phyloP scores from a whole-genome alignment of 1,139 yeast genomes.

The Fermentozyma sake region DNA sequence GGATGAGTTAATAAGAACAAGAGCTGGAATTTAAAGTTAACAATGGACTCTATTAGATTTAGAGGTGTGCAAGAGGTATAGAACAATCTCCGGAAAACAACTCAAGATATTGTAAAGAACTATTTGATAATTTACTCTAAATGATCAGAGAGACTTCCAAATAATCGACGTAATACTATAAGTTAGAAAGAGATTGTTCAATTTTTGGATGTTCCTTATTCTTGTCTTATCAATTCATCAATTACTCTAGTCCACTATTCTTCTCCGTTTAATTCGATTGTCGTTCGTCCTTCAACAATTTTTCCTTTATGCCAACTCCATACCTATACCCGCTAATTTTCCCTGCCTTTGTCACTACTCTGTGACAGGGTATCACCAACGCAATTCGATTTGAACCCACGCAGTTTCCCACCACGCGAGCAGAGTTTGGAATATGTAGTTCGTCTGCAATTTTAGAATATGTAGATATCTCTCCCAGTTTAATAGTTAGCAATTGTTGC shows the following conservation, averaged over 20 bases:
- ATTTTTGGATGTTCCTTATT: too few species aligned
- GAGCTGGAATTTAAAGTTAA: constrained; percentile 2
- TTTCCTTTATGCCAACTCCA: constrained; percentile 16
- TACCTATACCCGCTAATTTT: constrained; percentile 20
- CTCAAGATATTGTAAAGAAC: too few species aligned
- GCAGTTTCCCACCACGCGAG: constrained; percentile 20
- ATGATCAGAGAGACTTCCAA: too few species aligned
- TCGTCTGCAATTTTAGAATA: constrained; percentile 15
- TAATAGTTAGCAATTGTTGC: constrained; percentile 13
- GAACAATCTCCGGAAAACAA: too few species aligned
- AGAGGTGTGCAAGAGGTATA: too few species aligned
- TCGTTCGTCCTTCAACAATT: constrained; percentile 9
- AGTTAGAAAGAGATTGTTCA: constrained; percentile 1
- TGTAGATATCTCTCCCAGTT: constrained; percentile 12
- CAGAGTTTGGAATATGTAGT: constrained; percentile 13
- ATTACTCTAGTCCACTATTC: too few species aligned
- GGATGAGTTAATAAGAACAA: too few species aligned
- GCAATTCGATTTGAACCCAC: constrained; percentile 23
- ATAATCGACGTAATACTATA: too few species aligned
- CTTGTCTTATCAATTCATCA: too few species aligned
- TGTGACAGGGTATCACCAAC: constrained; percentile 22
- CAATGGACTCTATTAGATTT: too few species aligned
- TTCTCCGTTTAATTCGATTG: background rate
- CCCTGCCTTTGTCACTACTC: constrained; percentile 16
- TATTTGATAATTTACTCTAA: too few species aligned